Base-by-base conservation (phyloP, 352 stramenopile genomes). In the Phytopythium montanum region DNA sequence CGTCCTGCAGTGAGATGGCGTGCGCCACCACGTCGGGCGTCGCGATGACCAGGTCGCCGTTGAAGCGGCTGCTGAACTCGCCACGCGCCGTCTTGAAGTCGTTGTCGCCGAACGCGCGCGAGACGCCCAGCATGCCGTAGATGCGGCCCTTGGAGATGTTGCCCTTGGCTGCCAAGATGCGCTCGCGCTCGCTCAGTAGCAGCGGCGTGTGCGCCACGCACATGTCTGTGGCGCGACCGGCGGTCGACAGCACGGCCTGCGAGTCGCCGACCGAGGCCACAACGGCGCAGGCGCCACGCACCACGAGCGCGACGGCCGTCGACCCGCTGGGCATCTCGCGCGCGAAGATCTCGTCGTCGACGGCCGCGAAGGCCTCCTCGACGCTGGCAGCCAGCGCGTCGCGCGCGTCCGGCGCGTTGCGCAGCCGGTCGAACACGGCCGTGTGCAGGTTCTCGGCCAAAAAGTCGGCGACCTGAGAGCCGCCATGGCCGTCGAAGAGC, bases 31-130 rank as follows among this genome's bases (percentile, higher is more conserved):
- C 50, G 29, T 95, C 84, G 6, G 86, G 86, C 13, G 69, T 81
- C 18, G 82, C 80, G 29, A 79, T 83, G 28, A 95, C 86, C 12
- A 95, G 62, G 60, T 93, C 83, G 45, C 85, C 85, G 23, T 93
- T 91, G 64, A 93, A 93, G 48, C 77, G 73, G 59, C 78, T 79
- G 59, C 90, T 92, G 65, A 87, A 94, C 56, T 82, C 80, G 44
- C 79, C 86, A n/a, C 81, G 71, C 31, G 72, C 85, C 0, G 82
- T 95, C 69, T 95, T 95, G 57, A 95, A 91, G 52, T 92, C 82
- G 54, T 85, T 90, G 69, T 95, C 86, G 18, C 87, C 87, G 65
- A 95, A 95, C 1, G 87, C 83, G 16, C 87, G 67, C 7, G 87
- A 94, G 16, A 95, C 87, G 6, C 79, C 81, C 0, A 95, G 62